Evolutionary conservation across 495 filamentous ascomycete genomes (phyloP), one percentile per base, ranked within the genome.

Genomic region (Friedmanniomyces simplex): DNA sequence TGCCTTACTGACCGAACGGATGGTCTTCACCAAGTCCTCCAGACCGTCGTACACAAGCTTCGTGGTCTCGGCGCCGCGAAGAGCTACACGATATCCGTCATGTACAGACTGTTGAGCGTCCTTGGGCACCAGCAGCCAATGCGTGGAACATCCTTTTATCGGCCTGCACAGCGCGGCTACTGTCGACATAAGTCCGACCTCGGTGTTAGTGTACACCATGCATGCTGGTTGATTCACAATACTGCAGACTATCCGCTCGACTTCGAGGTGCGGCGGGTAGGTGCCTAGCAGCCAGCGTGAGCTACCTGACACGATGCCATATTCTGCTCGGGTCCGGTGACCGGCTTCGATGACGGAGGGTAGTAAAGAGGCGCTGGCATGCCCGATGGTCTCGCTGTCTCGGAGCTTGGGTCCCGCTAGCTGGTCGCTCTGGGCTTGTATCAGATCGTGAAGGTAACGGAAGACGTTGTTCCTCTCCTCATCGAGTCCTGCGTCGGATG

Each of bases 201-300:
- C 49, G 26, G 25, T 52, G 26, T 52, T 52, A 25, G 26, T 52
- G 26, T 34, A 34, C 26, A 36, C 16, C 49, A 52, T 52, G 25
- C 20, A 5, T 32, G 49, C 30, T 6, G 49, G 6, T n/a, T 52
- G 26, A 20, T n/a, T 8, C 5, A 25, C 34, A 10, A 36, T 36
- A 2, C 12, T 36, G 30, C 49, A 32, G 30, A 52, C 26, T 2
- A 16, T 18, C 11, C 8, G 1, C n/a, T 52, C 49, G 49, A 52
- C 49, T 37, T 52, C 30, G 30, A 52, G 49, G 18, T 52, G 49
- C 14, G 49, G 26, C 5, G 49, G 49, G 49, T 32, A 36, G 2
- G 49, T 52, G 49, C 49, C 49, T 3, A 52, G 49, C 2, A 52
- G 32, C 49, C 49, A 52, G 26, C 49, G 49, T 36, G 30, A 52